Evolutionary conservation across 441 rosid species (phyloP), one percentile per base, ranked within the genome.

Genomic region (Mallotus repandus): DNA sequence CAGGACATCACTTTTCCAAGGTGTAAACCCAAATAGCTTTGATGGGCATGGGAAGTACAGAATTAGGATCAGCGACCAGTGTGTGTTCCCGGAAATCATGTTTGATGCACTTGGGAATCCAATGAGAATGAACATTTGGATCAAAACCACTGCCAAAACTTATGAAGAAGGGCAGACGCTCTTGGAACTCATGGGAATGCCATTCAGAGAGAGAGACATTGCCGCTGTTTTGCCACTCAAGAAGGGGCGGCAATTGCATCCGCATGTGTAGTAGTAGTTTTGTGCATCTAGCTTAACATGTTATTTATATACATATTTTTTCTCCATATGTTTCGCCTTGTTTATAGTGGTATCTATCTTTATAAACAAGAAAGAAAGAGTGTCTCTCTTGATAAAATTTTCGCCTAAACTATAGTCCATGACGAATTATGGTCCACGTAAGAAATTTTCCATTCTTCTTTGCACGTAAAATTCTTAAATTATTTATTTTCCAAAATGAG

Each of bases 141-240:
- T 93, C 45, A 61, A 89, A 63, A 96, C 97, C 9, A 88, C 97
- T 0, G 97, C 97, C n/a, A 81, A 88, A 56, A 83, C 87, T 0
- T 96, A 93, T 70, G 82, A 88, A 86, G 97, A 91, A 87, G 95
- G 83, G 7, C 89, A 88, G 67, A 93, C 72, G 67, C 84, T 93
- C 57, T 81, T 93, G 88, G 87, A 92, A 57, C 85, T 96, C 68
- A 88, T 93, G 95, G 99, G 99, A 38, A 93, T 96, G 97, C 99
- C 99, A 1, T 90, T 93, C 80, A 84, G 86, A 83, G 97, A 88
- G 73, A 92, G 89, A n/a, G 77, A 53, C 25, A 52, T 84, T 61
- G 29, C 75, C 0, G 16, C 82, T 1, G 62, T 0, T 15, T 5
- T 71, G 50, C 70, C 41, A 52, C 84, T 91, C 64, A 92, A 85